These are phyloP conservation scores for Fusarium anthophilum DNA, from an alignment of 2,329 filamentous ascomycete species.

Conservation along the genomic window DNA sequence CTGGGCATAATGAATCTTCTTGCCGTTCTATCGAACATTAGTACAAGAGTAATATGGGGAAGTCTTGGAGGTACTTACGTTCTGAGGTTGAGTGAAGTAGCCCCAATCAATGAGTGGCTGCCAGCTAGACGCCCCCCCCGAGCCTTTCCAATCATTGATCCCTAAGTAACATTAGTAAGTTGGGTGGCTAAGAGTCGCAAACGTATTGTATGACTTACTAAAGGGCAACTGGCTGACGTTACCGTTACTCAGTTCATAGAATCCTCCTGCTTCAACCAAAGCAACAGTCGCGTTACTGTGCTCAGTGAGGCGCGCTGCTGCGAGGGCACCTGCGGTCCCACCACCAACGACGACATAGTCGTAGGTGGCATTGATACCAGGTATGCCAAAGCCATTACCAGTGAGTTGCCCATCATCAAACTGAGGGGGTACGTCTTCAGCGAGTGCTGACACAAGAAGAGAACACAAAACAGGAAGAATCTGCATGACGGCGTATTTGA, in stretches of 20 bases:
- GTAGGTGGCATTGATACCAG: conserved; percentile 5
- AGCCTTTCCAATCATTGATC: neutral
- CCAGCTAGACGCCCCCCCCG: neutral
- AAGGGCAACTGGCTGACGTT: neutral
- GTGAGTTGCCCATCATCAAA: conserved; percentile 8
- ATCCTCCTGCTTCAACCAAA: neutral
- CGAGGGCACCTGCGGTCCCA: neutral
- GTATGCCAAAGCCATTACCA: conserved; percentile 11
- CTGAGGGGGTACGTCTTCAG: conserved; percentile 7
- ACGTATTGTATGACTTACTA: neutral
- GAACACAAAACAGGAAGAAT: neutral
- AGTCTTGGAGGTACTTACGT: neutral
- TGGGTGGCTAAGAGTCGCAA: no score
- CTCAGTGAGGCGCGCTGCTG: neutral
- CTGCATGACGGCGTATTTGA: neutral
- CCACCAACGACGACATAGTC: conserved; percentile 10
- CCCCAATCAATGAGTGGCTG: neutral
- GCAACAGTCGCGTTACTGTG: neutral
- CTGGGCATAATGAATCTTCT: neutral
- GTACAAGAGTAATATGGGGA: neutral
- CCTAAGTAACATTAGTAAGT: neutral
- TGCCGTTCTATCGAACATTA: neutral
- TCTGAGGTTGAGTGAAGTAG: neutral
- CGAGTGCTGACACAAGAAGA: neutral
- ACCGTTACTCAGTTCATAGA: conserved; percentile 1